Conservation (phyloP, 768 basidiomycete species). For the Mycena epipterygia region DNA sequence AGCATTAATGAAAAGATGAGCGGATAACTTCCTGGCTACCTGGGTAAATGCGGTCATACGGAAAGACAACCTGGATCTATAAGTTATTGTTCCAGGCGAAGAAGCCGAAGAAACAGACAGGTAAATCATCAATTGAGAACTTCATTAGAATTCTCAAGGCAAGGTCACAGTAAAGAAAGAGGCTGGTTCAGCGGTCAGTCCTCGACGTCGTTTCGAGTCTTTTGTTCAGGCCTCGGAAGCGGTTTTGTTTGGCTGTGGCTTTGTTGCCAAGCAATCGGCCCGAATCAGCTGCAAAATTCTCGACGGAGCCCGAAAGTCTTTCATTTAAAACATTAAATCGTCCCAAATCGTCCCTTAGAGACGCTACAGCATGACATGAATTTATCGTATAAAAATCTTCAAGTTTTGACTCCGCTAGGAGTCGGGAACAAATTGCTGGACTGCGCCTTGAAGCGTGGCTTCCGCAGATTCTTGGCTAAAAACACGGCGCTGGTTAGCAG, state of each 20-base stretch:
- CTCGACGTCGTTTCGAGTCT: too few relatives aligned
- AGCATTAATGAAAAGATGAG: slow-evolving; percentile 24
- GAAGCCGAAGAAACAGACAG: slow-evolving; percentile 59
- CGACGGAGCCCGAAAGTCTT: too few relatives aligned
- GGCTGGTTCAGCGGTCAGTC: too few relatives aligned
- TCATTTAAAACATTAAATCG: slow-evolving; percentile 10
- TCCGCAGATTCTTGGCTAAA: slow-evolving; percentile 48
- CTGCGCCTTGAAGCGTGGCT: slow-evolving; percentile 45
- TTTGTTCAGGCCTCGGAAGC: too few relatives aligned
- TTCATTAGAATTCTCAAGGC: slow-evolving; percentile 72
- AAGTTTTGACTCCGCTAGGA: slow-evolving; percentile 3
- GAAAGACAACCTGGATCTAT: slow-evolving; percentile 80
- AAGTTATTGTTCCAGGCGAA: slow-evolving; percentile 15
- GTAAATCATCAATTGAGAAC: slow-evolving; percentile 86
- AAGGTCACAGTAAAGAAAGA: background rate
- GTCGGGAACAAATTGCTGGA: slow-evolving; percentile 52
- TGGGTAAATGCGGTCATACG: slow-evolving; percentile 96
- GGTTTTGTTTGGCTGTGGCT: background rate
- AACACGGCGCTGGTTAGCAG: background rate
- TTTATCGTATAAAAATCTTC: background rate
- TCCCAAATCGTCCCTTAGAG: slow-evolving; percentile 22
- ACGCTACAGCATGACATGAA: background rate
- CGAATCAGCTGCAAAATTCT: too few relatives aligned
- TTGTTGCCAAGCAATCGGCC: background rate
- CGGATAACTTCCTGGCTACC: slow-evolving; percentile 53